Base-by-base conservation (phyloP, 2,329 filamentous ascomycete genomes). In the Fonsecaea erecta region DNA sequence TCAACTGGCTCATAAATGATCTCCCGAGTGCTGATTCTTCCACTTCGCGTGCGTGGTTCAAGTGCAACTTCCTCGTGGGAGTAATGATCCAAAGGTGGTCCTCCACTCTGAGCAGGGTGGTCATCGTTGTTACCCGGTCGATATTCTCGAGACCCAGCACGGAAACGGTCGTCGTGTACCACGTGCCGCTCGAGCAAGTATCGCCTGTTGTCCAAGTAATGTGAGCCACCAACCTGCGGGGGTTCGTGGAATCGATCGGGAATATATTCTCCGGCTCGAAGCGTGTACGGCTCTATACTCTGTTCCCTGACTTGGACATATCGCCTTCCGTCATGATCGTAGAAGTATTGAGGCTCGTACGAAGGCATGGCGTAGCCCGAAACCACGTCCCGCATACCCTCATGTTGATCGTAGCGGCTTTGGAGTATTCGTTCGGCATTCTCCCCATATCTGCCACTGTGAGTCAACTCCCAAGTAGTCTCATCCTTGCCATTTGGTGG, bases 1-100 rank as follows among this genome's bases (percentile, higher is more conserved):
- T 61, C 59, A 34, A 60, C 21, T 40, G 57, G 57, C 37, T 65
- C 18, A 28, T 65, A 65, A 12, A 26, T 61, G n/a, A 57, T 18
- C 28, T 60, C 62, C n/a, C 37, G 62, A 40, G 40, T 46, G 52
- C 52, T 53, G 40, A 40, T 46, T 52, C 34, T 46, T 24, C 30
- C 16, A 12, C 37, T 52, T n/a, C 62, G 51, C 11, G 55, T 34
- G 16, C 30, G 52, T n/a, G n/a, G 62, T 34, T 35, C 40, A 14
- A 53, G 43, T 11, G 14, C 34, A 34, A 52, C 30, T 8, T 52
- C 52, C 24, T 46, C 57, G 11, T 34, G 21, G n/a, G 37, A 32
- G 43, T 61, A 57, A 18, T 43, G 57, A 52, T 26, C 51, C 12
- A 40, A 43, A 34, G 35, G 21, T 7, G 43, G 46, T 26, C 46